These are phyloP conservation scores for Aspergillus bridgeri DNA, from an alignment of 495 filamentous ascomycete species.

Conservation along the genomic window DNA sequence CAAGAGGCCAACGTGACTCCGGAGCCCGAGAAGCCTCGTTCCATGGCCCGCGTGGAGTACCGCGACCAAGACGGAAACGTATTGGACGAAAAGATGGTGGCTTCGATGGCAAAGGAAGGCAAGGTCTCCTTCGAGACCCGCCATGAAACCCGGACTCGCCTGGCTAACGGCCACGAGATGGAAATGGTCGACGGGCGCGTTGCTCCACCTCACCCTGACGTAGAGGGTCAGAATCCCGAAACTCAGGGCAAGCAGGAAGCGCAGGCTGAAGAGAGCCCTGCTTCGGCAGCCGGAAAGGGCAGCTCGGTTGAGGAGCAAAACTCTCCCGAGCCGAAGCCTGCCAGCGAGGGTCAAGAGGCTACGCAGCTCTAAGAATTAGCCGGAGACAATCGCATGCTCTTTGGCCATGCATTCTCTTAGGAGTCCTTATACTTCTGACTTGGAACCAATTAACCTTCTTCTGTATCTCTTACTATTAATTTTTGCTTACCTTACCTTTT, in stretches of 20 bases:
- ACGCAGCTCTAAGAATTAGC: constrained; percentile 33
- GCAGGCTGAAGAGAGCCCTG: constrained; percentile 37
- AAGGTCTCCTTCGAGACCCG: constrained; percentile 92
- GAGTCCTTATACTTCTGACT: constrained; percentile 7
- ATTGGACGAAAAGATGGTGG: constrained; percentile 77
- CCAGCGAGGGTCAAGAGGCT: constrained; percentile 72
- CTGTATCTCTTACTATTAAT: constrained; percentile 3
- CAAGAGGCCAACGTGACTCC: constrained; percentile 43
- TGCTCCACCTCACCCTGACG: constrained; percentile 81
- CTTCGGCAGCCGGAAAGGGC: constrained; percentile 58
- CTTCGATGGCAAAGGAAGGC: constrained; percentile 67
- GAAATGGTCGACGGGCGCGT: constrained; percentile 66
- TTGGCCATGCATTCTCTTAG: constrained; percentile 1
- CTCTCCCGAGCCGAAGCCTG: constrained; percentile 62
- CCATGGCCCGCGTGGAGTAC: constrained; percentile 88
- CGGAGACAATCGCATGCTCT: neutral
- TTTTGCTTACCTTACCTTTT: neutral
- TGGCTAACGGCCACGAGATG: constrained; percentile 37
- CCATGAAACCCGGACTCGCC: constrained; percentile 83
- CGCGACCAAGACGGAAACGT: constrained; percentile 92
- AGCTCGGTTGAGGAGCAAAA: constrained; percentile 55
- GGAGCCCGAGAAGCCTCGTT: constrained; percentile 53
- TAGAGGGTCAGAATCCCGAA: constrained; percentile 68
- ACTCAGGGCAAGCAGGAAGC: constrained; percentile 46
- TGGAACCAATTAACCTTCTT: neutral